A percentile compares a stretch with the other conserved stretches of the same genome.
These are phyloP conservation scores for Panus rudis DNA, from an alignment of 768 basidiomycete genomes.

Conservation along the genomic window DNA sequence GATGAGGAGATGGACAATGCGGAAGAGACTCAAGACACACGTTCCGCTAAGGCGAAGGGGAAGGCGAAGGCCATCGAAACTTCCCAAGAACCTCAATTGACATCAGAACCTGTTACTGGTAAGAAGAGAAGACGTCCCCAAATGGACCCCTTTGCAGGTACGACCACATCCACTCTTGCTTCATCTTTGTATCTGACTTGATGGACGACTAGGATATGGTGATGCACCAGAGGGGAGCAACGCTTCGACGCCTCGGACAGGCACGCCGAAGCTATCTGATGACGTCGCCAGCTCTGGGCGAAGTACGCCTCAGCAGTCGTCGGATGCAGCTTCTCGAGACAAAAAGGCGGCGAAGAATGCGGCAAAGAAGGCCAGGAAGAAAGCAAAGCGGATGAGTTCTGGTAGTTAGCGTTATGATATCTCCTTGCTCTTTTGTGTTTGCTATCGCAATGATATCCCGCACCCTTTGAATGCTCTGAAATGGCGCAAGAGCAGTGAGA, in stretches of 20 bases:
- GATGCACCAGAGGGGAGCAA: conserved; percentile 11
- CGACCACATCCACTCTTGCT: conserved; percentile 6
- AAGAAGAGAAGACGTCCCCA: conserved; percentile 44
- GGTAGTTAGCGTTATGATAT: not conserved
- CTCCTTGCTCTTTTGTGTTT: not conserved
- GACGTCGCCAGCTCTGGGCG: conserved; percentile 12
- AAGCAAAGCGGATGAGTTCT: conserved; percentile 22
- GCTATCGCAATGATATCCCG: no score
- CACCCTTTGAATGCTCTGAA: no score
- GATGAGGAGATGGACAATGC: conserved; percentile 31
- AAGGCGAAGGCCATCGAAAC: conserved; percentile 15
- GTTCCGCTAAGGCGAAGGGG: conserved; percentile 13
- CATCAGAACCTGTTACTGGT: not conserved
- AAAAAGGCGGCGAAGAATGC: conserved; percentile 17
- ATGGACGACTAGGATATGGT: conserved; percentile 24
- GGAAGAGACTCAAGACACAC: conserved; percentile 26
- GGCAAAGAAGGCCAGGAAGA: conserved; percentile 30
- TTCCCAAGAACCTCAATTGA: not conserved
- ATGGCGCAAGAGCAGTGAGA: no score
- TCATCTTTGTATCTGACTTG: conserved; percentile 13
- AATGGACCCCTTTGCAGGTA: conserved; percentile 67
- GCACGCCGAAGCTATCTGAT: conserved; percentile 2
- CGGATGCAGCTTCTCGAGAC: conserved; percentile 17
- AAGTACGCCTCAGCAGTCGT: conserved; percentile 16
- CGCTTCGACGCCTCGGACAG: no score